Percentiles rank a stretch among this genome's conserved stretches.
Evolutionary conservation across 2,329 filamentous ascomycete species (phyloP).

Genomic region (Chaetomium globosum): DNA sequence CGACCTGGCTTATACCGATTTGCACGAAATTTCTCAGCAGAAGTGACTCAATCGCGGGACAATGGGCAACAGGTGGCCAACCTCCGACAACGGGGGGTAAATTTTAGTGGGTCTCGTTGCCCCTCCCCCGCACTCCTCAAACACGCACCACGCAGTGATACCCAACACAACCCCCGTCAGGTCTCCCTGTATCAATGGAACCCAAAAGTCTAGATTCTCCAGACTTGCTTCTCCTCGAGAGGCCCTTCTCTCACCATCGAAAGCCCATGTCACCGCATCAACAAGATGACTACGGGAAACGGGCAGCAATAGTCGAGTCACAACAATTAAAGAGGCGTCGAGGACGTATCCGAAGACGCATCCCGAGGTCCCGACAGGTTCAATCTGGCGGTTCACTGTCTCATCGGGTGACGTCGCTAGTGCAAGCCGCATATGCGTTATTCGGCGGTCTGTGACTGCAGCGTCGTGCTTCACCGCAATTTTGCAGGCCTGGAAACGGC

Average conservation of each 20-base stretch:
- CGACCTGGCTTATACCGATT: background rate
- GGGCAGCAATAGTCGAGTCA: background rate
- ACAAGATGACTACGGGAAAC: background rate
- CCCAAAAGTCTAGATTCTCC: too few species aligned
- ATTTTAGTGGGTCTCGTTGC: conserved; percentile 16
- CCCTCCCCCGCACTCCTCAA: conserved; percentile 17
- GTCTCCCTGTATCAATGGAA: background rate
- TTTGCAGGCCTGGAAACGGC: background rate
- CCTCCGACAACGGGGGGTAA: conserved; percentile 26
- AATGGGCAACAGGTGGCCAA: background rate
- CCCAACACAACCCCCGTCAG: background rate
- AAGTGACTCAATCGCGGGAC: conserved; percentile 13
- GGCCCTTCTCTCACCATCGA: background rate
- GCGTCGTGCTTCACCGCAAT: background rate
- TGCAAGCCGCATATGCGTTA: background rate
- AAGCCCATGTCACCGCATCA: background rate
- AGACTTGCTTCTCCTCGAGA: background rate
- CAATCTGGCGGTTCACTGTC: background rate
- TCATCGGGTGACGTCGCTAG: background rate
- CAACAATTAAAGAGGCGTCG: too few species aligned
- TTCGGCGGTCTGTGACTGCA: background rate
- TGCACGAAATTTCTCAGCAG: conserved; percentile 11
- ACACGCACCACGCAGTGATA: background rate
- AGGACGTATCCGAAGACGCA: too few species aligned
- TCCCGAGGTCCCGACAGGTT: too few species aligned